A percentile compares a stretch with the other conserved stretches of the same genome.
Conservation (phyloP, 179 eudicot species). For the Silene noctiflora region DNA sequence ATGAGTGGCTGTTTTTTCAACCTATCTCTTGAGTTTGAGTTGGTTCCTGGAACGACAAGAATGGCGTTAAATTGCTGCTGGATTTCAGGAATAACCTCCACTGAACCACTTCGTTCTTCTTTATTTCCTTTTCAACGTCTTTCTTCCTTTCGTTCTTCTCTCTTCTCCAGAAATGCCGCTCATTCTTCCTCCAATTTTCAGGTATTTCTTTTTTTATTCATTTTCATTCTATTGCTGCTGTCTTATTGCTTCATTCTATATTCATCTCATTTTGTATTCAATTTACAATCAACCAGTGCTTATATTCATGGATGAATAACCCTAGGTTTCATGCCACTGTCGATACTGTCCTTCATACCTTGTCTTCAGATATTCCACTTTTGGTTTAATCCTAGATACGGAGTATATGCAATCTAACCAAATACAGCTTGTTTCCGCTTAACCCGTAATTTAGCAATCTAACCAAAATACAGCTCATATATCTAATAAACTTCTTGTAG, state of each 20-base stretch:
- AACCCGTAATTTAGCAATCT: neutral
- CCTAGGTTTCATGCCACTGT: neutral
- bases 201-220: constrained; percentile 21
- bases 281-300: neutral
- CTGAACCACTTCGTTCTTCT: constrained; percentile 32
- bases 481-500: too few relatives aligned
- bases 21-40: too few relatives aligned
- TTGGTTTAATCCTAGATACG: too few relatives aligned
- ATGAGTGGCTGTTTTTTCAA: too few relatives aligned
- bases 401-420: neutral
- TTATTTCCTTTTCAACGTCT: constrained; percentile 27
- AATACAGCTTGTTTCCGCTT: neutral
- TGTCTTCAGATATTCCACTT: neutral
- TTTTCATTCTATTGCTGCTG: neutral
- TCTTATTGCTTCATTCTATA: too few relatives aligned
- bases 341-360: neutral
- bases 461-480: too few relatives aligned
- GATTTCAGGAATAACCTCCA: constrained; percentile 31
- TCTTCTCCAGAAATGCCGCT: constrained; percentile 13
- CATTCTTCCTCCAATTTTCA: constrained; percentile 7
- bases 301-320: neutral
- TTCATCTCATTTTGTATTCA: too few relatives aligned
- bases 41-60: neutral
- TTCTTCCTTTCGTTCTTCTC: constrained; percentile 18
- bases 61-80: constrained; percentile 53